Evolutionary conservation across 2,329 filamentous ascomycete species (phyloP).

Genomic region (Aureobasidium musti): DNA sequence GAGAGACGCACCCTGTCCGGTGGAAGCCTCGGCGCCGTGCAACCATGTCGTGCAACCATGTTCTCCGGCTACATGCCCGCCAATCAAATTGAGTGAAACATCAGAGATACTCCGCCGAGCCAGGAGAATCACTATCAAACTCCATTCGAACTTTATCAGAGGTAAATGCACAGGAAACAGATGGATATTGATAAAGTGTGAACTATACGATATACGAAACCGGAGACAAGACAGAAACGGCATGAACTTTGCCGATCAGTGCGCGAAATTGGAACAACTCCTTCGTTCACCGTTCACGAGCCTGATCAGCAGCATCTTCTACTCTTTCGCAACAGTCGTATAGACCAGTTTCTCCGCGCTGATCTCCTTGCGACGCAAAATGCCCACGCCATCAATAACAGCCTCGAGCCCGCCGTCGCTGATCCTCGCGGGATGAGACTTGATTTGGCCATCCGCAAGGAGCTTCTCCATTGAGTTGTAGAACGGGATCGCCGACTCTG

Average conservation of each 20-base stretch:
- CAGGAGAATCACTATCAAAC: not conserved
- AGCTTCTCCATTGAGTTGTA: not conserved
- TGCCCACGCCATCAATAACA: not conserved
- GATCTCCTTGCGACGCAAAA: slow-evolving; percentile 15
- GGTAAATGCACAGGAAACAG: too few relatives aligned
- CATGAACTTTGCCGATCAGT: not conserved
- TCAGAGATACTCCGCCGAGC: too few relatives aligned
- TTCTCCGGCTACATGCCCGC: too few relatives aligned
- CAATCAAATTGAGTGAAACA: too few relatives aligned
- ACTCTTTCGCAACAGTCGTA: not conserved
- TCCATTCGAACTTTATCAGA: not conserved
- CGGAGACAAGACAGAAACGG: not conserved
- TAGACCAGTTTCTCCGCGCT: slow-evolving; percentile 12
- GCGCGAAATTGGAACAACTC: not conserved
- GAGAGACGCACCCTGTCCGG: too few relatives aligned
- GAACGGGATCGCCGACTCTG: not conserved
- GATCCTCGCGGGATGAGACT: not conserved
- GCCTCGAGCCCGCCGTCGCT: slow-evolving; percentile 5
- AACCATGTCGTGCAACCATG: too few relatives aligned
- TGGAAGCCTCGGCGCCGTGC: too few relatives aligned
- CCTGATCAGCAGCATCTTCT: not conserved
- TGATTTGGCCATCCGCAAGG: not conserved
- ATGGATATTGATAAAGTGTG: too few relatives aligned
- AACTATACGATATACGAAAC: not conserved
- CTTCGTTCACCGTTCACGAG: not conserved